Base-by-base conservation (phyloP, 2,329 filamentous ascomycete species). In the Sclerotinia minor region DNA sequence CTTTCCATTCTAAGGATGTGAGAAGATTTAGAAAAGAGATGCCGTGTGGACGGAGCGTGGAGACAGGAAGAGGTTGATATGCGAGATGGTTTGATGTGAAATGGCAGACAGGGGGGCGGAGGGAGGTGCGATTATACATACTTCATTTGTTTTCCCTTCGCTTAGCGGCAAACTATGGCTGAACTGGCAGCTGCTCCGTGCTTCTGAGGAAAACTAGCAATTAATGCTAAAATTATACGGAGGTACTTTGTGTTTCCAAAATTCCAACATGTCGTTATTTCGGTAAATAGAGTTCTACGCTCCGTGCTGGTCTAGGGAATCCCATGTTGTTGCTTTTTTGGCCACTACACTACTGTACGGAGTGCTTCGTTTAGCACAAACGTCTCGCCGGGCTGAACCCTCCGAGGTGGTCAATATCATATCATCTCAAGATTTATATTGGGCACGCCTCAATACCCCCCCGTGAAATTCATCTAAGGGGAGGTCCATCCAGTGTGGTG, bases 141-240 rank as follows among this genome's bases (percentile, higher is more conserved):
- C 59, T 63, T 63, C 50, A 63, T 63, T 63, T 50, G 59, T 63
- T 50, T 47, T 49, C 59, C 47, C 26, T 50, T 63, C 59, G 59
- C 45, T 63, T 63, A 63, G 59, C 47, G 47, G 45, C 45, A 63
- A 24, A 50, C 59, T 63, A 63, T 63, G 32, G 59, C 59, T 41
- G 47, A 63, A 63, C 21, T 63, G 59, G 59, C 45, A 63, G 32
- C 38, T 63, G 59, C 59, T 63, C 59, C 59, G 59, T 52, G 45
- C 59, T 63, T 52, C 21, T 35, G 58, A 61, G 58, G 59, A 26
- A 55, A 15, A 5, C 26, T 38, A 38, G 13, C 24, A 50, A 50
- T 38, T 32, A 35, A 35, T 61, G 29, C 58, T 50, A 61, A 61
- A 61, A 61, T 61, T 49, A 61, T 61, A 61, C 58, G 35, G 44